Conservation (phyloP, 345 rosid species). For the Lagerstroemia speciosa region DNA sequence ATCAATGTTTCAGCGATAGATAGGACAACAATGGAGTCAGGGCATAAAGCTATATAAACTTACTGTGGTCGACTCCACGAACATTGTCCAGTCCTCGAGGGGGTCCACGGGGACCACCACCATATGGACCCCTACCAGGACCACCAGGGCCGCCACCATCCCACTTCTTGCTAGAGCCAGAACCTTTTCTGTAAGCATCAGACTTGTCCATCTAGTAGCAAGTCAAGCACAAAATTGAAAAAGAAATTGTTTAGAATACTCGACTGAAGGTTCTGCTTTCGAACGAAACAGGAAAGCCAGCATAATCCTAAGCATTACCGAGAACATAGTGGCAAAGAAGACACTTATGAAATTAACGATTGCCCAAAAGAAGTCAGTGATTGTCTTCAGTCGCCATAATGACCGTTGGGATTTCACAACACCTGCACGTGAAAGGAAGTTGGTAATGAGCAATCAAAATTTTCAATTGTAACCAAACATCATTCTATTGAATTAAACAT, state of each 20-base stretch:
- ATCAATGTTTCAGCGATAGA: not conserved
- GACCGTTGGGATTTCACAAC: slow-evolving; percentile 38
- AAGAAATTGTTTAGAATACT: not conserved
- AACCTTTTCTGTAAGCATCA: slow-evolving; percentile 9
- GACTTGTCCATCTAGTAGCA: slow-evolving; percentile 66
- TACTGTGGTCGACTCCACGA: slow-evolving; percentile 62
- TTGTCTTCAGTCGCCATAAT: slow-evolving; percentile 55
- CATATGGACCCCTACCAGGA: slow-evolving; percentile 59
- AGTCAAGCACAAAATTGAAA: not conserved
- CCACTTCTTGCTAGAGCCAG: slow-evolving; percentile 74
- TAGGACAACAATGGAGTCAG: not conserved
- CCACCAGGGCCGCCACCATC: slow-evolving; percentile 74
- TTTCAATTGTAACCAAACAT: not conserved
- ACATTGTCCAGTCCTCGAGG: slow-evolving; percentile 79
- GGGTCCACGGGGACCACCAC: slow-evolving; percentile 64
- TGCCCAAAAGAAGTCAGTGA: slow-evolving; percentile 66
- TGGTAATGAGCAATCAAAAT: not conserved
- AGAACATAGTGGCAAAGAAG: slow-evolving; percentile 63
- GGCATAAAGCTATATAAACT: slow-evolving; percentile 12
- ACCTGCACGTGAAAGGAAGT: slow-evolving; percentile 3
- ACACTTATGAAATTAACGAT: slow-evolving; percentile 47
- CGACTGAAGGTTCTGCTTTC: not conserved
- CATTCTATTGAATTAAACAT: not conserved
- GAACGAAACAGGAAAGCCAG: not conserved
- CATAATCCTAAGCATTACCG: slow-evolving; percentile 28